Conservation (phyloP, 1,284 basidiomycete species). For the Cutaneotrichosporon mucoides region DNA sequence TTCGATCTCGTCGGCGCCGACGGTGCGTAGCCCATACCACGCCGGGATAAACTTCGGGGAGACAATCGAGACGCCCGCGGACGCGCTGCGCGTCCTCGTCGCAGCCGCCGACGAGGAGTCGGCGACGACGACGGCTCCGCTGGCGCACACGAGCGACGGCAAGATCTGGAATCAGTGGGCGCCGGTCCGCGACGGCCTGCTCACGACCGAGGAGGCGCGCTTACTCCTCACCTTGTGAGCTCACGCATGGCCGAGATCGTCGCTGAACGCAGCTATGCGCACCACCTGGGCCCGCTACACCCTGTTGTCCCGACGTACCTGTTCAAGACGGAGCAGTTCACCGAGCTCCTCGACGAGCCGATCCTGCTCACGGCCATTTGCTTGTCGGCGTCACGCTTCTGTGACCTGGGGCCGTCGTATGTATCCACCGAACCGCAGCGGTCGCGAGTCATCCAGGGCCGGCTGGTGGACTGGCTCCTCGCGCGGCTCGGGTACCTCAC, state of each 20-base stretch:
- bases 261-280: slow-evolving; percentile 9
- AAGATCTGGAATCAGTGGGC: slow-evolving; percentile 24
- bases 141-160: background rate
- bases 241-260: too few species aligned
- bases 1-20: slow-evolving; percentile 9
- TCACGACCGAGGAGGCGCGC: slow-evolving; percentile 21
- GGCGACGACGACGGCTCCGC: background rate
- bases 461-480: slow-evolving; percentile 17
- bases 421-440: slow-evolving; percentile 16
- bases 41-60: background rate
- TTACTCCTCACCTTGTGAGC: slow-evolving; percentile 13
- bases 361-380: slow-evolving; percentile 18
- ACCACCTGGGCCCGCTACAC: slow-evolving; percentile 17
- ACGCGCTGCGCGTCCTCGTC: slow-evolving; percentile 21
- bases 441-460: slow-evolving; percentile 15
- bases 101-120: slow-evolving; percentile 19
- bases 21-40: background rate
- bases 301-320: slow-evolving; percentile 17
- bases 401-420: slow-evolving; percentile 21
- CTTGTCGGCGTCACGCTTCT: slow-evolving; percentile 15
- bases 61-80: slow-evolving; percentile 22
- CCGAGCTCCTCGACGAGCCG: slow-evolving; percentile 17
- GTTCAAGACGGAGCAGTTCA: slow-evolving; percentile 16
- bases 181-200: slow-evolving; percentile 23
- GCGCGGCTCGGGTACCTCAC: slow-evolving; percentile 16